Percentiles rank a stretch among this genome's conserved stretches.
These are phyloP conservation scores for Fistulinella prunicolor DNA, from an alignment of 768 basidiomycete genomes.

Conservation along the genomic window DNA sequence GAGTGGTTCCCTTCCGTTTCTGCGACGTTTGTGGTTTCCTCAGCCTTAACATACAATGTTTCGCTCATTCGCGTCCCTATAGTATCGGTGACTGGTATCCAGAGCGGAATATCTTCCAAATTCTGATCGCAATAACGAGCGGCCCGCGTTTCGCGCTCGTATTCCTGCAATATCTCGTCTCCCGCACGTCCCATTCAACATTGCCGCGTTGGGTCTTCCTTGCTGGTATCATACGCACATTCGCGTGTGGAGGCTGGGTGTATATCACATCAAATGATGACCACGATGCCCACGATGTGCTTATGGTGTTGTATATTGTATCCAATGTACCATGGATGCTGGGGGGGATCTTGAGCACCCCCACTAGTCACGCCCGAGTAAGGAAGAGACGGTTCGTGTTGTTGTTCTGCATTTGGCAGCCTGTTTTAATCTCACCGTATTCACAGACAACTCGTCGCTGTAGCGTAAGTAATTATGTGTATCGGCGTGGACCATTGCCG, in stretches of 20 bases:
- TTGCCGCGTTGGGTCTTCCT: constrained; percentile 54
- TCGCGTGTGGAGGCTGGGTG: constrained; percentile 90
- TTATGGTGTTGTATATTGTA: constrained; percentile 85
- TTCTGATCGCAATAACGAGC: constrained; percentile 82
- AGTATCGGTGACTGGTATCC: constrained; percentile 93
- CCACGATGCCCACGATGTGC: constrained; percentile 80
- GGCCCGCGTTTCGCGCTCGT: constrained; percentile 77
- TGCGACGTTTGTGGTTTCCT: constrained; percentile 54
- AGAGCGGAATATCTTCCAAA: constrained; percentile 80
- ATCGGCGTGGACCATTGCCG: background rate
- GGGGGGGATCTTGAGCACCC: constrained; percentile 58
- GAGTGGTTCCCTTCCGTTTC: constrained; percentile 94
- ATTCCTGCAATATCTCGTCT: constrained; percentile 58
- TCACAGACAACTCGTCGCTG: constrained; percentile 51
- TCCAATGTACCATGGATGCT: constrained; percentile 90
- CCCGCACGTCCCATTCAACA: constrained; percentile 40
- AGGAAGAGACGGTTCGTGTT: constrained; percentile 50
- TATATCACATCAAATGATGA: constrained; percentile 84
- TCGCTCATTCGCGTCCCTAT: constrained; percentile 1
- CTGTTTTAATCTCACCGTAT: background rate
- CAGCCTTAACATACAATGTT: background rate
- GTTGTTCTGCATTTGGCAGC: background rate
- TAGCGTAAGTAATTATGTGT: constrained; percentile 33
- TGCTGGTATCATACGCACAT: constrained; percentile 66
- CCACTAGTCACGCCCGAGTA: constrained; percentile 36